Conservation (phyloP, 75 land plant genomes). For the Cunninghamia lanceolata region DNA sequence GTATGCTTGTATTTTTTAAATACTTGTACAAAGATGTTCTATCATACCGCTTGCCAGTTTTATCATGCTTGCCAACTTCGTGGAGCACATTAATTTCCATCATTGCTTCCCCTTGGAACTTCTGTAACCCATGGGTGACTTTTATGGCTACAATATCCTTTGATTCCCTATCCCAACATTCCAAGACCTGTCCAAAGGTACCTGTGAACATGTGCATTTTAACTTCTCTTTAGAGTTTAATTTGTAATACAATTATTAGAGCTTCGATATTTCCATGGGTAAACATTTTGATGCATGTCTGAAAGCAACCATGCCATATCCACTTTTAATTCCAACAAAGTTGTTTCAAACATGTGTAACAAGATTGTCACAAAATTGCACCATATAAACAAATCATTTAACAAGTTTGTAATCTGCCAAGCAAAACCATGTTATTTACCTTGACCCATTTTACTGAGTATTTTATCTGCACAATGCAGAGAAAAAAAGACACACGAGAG, state of each 20-base stretch:
- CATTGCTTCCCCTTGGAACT: conserved; percentile 85
- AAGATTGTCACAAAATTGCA: neutral
- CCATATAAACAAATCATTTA: neutral
- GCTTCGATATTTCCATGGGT: neutral
- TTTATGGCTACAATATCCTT: conserved; percentile 86
- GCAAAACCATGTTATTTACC: conserved; percentile 28
- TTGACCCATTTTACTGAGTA: conserved; percentile 87
- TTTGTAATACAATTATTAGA: neutral
- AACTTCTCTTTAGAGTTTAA: neutral
- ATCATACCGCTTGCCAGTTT: conserved; percentile 52
- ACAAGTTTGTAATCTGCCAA: neutral
- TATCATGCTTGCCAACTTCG: conserved; percentile 67
- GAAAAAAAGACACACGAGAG: neutral
- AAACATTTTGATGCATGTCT: neutral
- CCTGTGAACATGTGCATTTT: conserved; percentile 43
- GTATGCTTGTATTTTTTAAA: neutral
- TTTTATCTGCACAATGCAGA: conserved; percentile 52
- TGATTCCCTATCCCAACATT: conserved; percentile 82
- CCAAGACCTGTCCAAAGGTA: conserved; percentile 89
- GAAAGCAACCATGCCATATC: neutral
- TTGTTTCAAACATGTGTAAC: neutral
- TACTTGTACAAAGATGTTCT: conserved; percentile 5
- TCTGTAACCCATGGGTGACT: conserved; percentile 67
- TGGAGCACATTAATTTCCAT: conserved; percentile 81
- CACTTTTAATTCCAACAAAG: neutral